These are phyloP conservation scores for Miamiensis avidus DNA, from an alignment of 169 alveolate species.

Conservation along the genomic window DNA sequence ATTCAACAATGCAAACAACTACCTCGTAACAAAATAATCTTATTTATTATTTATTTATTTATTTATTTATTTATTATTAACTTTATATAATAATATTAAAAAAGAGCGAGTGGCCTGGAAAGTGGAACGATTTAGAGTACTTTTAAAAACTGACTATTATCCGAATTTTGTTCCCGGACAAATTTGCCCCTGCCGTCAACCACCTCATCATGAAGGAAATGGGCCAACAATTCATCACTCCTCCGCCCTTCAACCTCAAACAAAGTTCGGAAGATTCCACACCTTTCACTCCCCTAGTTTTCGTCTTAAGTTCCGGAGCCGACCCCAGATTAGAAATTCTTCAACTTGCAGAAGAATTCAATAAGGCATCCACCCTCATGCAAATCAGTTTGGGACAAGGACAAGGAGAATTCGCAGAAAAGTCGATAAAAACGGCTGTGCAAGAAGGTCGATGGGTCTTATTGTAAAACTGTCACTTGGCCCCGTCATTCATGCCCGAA, in stretches of 20 bases:
- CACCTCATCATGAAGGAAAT: constrained; percentile 72
- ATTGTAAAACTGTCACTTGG: constrained; percentile 79
- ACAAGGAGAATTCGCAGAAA: constrained; percentile 74
- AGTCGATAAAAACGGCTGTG: constrained; percentile 73
- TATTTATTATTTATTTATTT: too few species aligned
- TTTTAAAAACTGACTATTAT: constrained; percentile 48
- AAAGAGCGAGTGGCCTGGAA: constrained; percentile 72
- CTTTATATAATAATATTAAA: too few species aligned
- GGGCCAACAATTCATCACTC: constrained; percentile 67
- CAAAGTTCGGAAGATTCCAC: constrained; percentile 66
- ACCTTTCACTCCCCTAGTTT: constrained; percentile 69
- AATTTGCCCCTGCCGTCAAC: constrained; percentile 74
- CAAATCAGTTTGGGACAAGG: constrained; percentile 81
- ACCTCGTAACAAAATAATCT: too few species aligned
- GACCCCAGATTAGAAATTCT: constrained; percentile 71
- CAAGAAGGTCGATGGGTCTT: constrained; percentile 82
- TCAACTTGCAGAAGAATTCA: constrained; percentile 75
- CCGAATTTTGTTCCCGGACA: constrained; percentile 87
- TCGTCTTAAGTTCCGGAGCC: constrained; percentile 81
- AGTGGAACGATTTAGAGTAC: constrained; percentile 46
- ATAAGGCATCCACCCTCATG: constrained; percentile 67
- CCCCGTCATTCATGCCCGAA: constrained; percentile 82
- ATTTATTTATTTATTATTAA: too few species aligned
- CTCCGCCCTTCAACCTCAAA: constrained; percentile 65
- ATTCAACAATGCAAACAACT: constrained; percentile 61